A percentile compares a stretch with the other conserved stretches of the same genome.
Conservation (phyloP, 441 rosid genomes). For the Croton setiger region DNA sequence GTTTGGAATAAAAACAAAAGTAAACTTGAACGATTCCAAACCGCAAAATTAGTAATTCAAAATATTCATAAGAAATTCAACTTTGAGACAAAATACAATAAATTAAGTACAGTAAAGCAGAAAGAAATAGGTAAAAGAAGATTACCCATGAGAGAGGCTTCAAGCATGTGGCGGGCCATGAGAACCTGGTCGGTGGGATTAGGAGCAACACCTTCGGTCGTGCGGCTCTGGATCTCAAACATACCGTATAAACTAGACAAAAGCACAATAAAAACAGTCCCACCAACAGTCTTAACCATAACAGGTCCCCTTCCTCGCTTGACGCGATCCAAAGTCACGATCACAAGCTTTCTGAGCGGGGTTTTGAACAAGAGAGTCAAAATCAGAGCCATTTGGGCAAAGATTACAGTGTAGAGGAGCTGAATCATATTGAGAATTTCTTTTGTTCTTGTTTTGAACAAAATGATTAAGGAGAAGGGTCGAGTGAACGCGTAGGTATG, state of each 20-base stretch:
- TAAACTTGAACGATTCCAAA: too few relatives aligned
- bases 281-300: constrained; percentile 57
- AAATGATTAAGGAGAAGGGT: background rate
- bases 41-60: background rate
- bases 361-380: constrained; percentile 66
- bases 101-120: background rate
- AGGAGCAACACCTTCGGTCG: constrained; percentile 40
- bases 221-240: constrained; percentile 50
- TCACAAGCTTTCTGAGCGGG: constrained; percentile 72
- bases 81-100: background rate
- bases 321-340: constrained; percentile 59
- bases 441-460: background rate
- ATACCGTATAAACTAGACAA: constrained; percentile 56
- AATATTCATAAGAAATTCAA: background rate
- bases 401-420: constrained; percentile 54
- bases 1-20: background rate
- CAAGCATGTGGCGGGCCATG: constrained; percentile 66
- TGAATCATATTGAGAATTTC: constrained; percentile 72
- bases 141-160: constrained; percentile 87
- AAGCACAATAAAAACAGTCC: constrained; percentile 53
- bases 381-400: constrained; percentile 60
- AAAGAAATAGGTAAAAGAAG: background rate
- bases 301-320: constrained; percentile 88
- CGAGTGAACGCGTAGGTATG: too few relatives aligned
- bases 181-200: constrained; percentile 88